These are phyloP conservation scores for Lentithecium fluviatile DNA, from an alignment of 495 filamentous ascomycete species.

Conservation along the genomic window DNA sequence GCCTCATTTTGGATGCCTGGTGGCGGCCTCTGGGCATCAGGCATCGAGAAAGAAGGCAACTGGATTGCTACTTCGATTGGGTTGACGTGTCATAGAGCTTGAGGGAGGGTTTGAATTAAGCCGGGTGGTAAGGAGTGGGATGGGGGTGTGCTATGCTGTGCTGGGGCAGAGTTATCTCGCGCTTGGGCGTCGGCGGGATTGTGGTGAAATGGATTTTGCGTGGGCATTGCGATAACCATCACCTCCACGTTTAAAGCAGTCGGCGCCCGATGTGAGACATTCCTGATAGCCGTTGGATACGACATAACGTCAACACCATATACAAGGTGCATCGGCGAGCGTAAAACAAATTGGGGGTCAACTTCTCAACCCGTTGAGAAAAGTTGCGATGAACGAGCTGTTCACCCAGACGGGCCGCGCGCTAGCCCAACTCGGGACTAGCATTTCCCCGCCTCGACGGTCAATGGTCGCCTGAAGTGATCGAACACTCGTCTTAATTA, in stretches of 20 bases:
- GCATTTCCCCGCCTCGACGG: too few species aligned
- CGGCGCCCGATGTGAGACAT: background rate
- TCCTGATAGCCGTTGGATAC: background rate
- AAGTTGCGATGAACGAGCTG: too few species aligned
- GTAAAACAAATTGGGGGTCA: background rate
- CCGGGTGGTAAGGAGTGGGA: too few species aligned
- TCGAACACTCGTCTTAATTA: too few species aligned
- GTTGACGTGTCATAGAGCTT: background rate
- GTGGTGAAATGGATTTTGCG: background rate
- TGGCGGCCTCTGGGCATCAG: background rate
- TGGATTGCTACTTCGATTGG: background rate
- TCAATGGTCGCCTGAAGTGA: too few species aligned
- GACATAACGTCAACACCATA: background rate
- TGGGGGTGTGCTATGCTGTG: too few species aligned
- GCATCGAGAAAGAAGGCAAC: conserved; percentile 1
- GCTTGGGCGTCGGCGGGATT: background rate
- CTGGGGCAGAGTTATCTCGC: background rate
- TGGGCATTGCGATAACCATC: background rate
- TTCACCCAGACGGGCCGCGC: too few species aligned
- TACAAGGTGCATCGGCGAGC: background rate
- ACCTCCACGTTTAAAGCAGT: background rate
- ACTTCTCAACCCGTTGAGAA: too few species aligned
- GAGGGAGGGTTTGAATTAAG: background rate
- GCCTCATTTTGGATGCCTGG: background rate
- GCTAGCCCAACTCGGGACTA: too few species aligned